Base-by-base conservation (phyloP, 1,284 basidiomycete species). In the Taiwanofungus camphoratus region DNA sequence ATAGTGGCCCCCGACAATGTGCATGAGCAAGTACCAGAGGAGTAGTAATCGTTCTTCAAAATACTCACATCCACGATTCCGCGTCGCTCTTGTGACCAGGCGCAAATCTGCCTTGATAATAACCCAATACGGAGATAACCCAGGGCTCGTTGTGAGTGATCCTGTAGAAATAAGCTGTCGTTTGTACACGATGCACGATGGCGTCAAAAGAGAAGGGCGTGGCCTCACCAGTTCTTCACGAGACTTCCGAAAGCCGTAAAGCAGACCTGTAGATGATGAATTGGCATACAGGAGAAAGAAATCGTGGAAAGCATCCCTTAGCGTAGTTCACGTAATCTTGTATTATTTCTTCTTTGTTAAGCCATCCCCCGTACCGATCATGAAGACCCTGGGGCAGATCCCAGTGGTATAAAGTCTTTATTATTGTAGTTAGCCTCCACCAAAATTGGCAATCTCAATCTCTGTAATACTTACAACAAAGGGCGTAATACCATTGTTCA, bases 331-430 rank as follows among this genome's bases (percentile, higher is more conserved):
- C 70, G 49, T 71, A 88, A 59, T 88, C 85, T 36, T 71, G 61
- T 11, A 80, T 67, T 42, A 83, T 73, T 52, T 79, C 72, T 30
- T 73, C 73, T 51, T 76, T 77, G 63, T 80, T 76, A 36, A 87
- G 65, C 80, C 83, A 87, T 2, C 85, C 85, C 11, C 78, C 78
- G 59, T 88, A 88, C 35, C 79, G 70, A 44, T 85, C 76, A 44
- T 85, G 73, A 7, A 88, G 68, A 3, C 61, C 75, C 59, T 83
- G 81, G 1, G 85, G 85, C 4, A 86, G 66, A 54, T 89, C 86
- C 85, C 84, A 88, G 57, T 87, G 84, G 58, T 85, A 87, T 36
- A 87, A 62, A 0, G 84, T 87, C 81, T 83, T 47, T 13, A 36
- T 1, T 12, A 29, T 20, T 3, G 3, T 18, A 2, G n/a, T 30